Evolutionary conservation across 306 rosid species (phyloP).

Genomic region (Trifolium pratense): DNA sequence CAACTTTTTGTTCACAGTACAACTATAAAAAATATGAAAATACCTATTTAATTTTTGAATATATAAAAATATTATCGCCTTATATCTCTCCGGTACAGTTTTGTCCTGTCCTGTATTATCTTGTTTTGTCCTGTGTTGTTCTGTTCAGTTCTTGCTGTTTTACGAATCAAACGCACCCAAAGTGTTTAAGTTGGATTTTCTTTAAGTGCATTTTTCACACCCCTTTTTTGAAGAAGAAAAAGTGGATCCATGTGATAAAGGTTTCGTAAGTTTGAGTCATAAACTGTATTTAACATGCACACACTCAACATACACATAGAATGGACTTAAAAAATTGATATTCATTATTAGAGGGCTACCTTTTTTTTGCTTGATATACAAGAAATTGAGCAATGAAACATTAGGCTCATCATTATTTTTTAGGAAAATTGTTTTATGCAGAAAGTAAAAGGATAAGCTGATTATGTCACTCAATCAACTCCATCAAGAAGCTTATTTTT

Average conservation of each 20-base stretch:
- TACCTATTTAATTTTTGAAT: no score
- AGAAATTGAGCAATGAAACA: neutral
- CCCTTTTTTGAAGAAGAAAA: conserved; percentile 44
- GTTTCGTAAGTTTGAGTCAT: conserved; percentile 31
- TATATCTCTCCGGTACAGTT: no score
- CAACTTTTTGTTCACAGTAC: no score
- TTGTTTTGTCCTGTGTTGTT: no score
- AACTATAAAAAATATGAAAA: no score
- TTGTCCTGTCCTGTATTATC: no score
- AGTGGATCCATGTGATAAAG: conserved; percentile 50
- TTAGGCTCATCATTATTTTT: neutral
- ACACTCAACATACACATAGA: neutral
- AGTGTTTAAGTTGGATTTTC: conserved; percentile 34
- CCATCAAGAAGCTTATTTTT: conserved; percentile 12
- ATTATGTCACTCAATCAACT: conserved; percentile 24
- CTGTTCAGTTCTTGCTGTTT: no score
- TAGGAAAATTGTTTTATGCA: neutral
- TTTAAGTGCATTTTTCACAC: conserved; percentile 67
- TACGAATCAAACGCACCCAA: no score
- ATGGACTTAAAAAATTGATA: no score
- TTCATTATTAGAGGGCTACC: neutral
- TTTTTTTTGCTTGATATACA: neutral
- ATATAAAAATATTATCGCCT: no score
- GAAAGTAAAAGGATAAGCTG: conserved; percentile 30
- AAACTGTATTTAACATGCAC: conserved; percentile 22